A percentile compares a stretch with the other conserved stretches of the same genome.
Evolutionary conservation across 2,329 filamentous ascomycete species (phyloP).

Genomic region (Ampelomyces quisqualis): DNA sequence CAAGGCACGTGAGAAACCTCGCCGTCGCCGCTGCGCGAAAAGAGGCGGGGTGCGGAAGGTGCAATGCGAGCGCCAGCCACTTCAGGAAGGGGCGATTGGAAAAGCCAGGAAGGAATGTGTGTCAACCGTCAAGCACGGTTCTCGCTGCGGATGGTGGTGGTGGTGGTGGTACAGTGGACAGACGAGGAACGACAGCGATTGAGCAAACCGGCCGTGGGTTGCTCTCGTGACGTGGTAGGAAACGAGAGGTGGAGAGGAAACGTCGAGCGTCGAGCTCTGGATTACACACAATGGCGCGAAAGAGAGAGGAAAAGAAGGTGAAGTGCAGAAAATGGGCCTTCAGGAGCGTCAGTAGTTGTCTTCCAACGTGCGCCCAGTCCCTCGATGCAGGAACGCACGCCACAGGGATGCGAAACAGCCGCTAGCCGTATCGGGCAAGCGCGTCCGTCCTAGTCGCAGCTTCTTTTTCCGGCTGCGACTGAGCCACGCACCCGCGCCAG

Average conservation of each 20-base stretch:
- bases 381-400: slow-evolving; percentile 22
- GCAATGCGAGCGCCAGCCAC: slow-evolving; percentile 8
- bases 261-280: slow-evolving; percentile 27
- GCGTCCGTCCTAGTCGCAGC: slow-evolving; percentile 9
- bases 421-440: slow-evolving; percentile 25
- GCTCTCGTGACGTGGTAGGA: slow-evolving; percentile 16
- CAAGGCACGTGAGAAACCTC: slow-evolving; percentile 13
- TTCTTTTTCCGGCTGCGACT: no score
- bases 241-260: slow-evolving; percentile 20
- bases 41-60: slow-evolving; percentile 10
- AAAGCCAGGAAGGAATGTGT: slow-evolving; percentile 30
- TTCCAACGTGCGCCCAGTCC: slow-evolving; percentile 18
- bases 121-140: slow-evolving; percentile 41
- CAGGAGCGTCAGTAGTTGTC: slow-evolving; percentile 12
- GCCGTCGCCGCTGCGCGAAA: slow-evolving; percentile 10
- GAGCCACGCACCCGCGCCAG: no score
- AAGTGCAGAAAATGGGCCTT: slow-evolving; percentile 17
- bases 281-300: slow-evolving; percentile 17
- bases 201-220: slow-evolving; percentile 35
- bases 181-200: slow-evolving; percentile 26
- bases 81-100: slow-evolving; percentile 13
- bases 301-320: slow-evolving; percentile 6
- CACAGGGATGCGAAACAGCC: slow-evolving; percentile 18
- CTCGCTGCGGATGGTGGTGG: slow-evolving; percentile 11
- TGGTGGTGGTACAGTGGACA: slow-evolving; percentile 18